phyloP scores from a whole-genome alignment of 768 basidiomycete species.

The Tephrocybe sp. region DNA sequence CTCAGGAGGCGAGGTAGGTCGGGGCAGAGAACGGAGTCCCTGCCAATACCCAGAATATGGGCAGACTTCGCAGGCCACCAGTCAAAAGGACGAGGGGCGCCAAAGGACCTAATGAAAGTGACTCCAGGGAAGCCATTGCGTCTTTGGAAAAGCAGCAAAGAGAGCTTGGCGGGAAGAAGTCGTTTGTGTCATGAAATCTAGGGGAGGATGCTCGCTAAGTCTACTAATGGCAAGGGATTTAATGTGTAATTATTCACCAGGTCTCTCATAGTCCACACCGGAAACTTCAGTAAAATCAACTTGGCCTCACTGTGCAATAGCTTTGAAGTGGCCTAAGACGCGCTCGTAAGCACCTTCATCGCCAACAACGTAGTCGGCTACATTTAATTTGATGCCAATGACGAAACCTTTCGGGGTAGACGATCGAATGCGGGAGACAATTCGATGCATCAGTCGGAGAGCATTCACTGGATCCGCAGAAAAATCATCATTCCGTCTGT shows the following conservation, averaged over 20 bases:
- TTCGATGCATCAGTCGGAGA: slow-evolving; percentile 57
- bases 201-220: neutral
- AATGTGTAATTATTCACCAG: slow-evolving; percentile 45
- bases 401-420: slow-evolving; percentile 59
- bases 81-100: slow-evolving; percentile 75
- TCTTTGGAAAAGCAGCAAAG: slow-evolving; percentile 67
- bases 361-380: slow-evolving; percentile 62
- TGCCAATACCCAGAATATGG: slow-evolving; percentile 76
- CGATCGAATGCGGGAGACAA: slow-evolving; percentile 56
- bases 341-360: slow-evolving; percentile 29
- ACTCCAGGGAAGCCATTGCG: slow-evolving; percentile 48
- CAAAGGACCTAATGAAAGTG: slow-evolving; percentile 23
- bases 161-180: slow-evolving; percentile 66
- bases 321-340: slow-evolving; percentile 59
- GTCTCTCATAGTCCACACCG: slow-evolving; percentile 83
- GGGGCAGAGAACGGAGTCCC: slow-evolving; percentile 64
- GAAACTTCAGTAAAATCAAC: slow-evolving; percentile 88
- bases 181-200: slow-evolving; percentile 45
- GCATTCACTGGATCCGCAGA: slow-evolving; percentile 39
- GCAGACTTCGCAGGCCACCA: slow-evolving; percentile 73
- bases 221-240: neutral
- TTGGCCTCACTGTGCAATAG: slow-evolving; percentile 61
- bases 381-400: slow-evolving; percentile 79
- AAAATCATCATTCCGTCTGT: slow-evolving; percentile 63
- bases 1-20: slow-evolving; percentile 48